Base-by-base conservation (phyloP, 306 rosid genomes). In the Acacia confusa region DNA sequence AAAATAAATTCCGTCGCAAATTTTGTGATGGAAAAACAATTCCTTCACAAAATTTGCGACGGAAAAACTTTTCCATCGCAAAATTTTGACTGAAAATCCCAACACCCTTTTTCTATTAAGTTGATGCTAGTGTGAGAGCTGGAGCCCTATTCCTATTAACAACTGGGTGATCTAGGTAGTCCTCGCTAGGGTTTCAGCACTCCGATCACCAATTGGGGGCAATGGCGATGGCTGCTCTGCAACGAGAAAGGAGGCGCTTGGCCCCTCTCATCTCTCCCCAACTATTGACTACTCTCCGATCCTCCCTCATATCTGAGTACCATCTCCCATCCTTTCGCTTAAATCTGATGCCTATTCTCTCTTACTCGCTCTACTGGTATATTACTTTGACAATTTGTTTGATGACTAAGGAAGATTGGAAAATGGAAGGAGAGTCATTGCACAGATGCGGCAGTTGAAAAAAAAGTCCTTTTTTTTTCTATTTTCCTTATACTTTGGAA, bases 211-310 rank as follows among this genome's bases (percentile, higher is more conserved):
- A 52, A 78, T 76, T 76, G 5, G 78, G 55, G 41, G 45, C 87
- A 75, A 95, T 95, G 99, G 95, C 99, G 19, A 93, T 96, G 98
- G 94, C 97, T 83, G 94, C 90, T 77, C 83, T 95, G 4, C 88
- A 97, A 80, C 97, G 98, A 41, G 98, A 93, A 82, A 98, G 96
- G 86, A 92, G 88, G 90, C 98, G 97, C 55, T 65, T 93, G 77
- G 80, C 91, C 55, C 87, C 94, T 61, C 85, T 91, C 81, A 45
- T 87, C 70, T 81, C 94, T 75, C 88, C 95, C 36, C 88, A 82
- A 55, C 90, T 95, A 1, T 78, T 77, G 70, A 40, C 27, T 53
- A 71, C 84, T 25, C 63, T 86, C 14, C 81, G 86, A 25, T 83
- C 87, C 10, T 74, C 87, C 72, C 74, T 81, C 65, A 63, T 75